Conservation (phyloP, 1,284 basidiomycete genomes). For the Papiliotrema flavescens region DNA sequence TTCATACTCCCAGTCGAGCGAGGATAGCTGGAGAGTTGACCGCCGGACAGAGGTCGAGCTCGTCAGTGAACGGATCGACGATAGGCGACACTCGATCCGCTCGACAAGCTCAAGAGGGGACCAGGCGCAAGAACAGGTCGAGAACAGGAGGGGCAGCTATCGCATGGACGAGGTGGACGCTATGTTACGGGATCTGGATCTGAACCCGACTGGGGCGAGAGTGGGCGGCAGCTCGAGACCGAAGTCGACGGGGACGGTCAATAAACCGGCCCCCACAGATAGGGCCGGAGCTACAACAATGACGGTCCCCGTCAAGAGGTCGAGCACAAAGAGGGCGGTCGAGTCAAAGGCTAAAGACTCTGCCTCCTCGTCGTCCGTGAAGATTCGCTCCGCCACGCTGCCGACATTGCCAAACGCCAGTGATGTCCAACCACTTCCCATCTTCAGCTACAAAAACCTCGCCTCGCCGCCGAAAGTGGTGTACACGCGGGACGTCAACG, state of each 20-base stretch:
- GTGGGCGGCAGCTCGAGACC: background rate
- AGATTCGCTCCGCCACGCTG: too few species aligned
- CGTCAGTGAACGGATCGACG: background rate
- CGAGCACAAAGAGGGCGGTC: too few species aligned
- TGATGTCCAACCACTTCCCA: constrained; percentile 10
- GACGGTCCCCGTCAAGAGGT: too few species aligned
- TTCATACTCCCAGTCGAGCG: background rate
- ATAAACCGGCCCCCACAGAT: too few species aligned
- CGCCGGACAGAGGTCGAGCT: constrained; percentile 2
- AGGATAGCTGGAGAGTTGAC: background rate
- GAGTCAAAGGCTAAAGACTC: too few species aligned
- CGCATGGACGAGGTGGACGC: background rate
- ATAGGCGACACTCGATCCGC: background rate
- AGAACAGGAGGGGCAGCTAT: background rate
- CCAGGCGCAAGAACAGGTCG: background rate
- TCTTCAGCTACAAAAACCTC: constrained; percentile 21
- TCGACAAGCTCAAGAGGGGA: background rate
- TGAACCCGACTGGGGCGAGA: background rate
- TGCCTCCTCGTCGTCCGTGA: too few species aligned
- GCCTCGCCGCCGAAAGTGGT: constrained; percentile 18
- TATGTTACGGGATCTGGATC: background rate
- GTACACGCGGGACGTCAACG: constrained; percentile 31
- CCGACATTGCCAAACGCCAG: too few species aligned
- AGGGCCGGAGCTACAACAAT: too few species aligned
- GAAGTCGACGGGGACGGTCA: too few species aligned